Base-by-base conservation (phyloP, 805 yeast genomes). In the Kodamaea leandrae region DNA sequence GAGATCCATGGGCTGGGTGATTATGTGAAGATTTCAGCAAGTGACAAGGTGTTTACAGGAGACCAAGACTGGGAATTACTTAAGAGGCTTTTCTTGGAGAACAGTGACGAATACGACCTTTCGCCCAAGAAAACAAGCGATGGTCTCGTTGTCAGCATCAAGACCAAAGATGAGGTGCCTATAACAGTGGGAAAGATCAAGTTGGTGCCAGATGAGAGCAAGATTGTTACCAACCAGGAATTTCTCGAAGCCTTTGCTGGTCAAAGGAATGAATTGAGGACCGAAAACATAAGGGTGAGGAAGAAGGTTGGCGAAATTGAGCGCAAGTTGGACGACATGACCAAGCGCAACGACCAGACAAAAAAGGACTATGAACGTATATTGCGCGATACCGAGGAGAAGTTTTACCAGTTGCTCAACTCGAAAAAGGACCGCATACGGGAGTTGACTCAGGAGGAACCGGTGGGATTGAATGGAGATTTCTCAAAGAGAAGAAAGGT, bases 371-470 rank as follows among this genome's bases (percentile, higher is more conserved):
- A 52, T 34, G 42, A 47, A 14, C 28, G 28, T 27, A 52, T 60
- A 4, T 43, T 58, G 8, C 44, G 52, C 7, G 63, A 61, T 42
- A 33, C 61, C 12, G 58, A 61, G 39, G 43, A 39, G 39, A 58
- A 59, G 43, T 62, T 62, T 36, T 54, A 55, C 24, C 52, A 49
- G 32, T 44, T 61, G 9, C 50, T 64, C 17, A 56, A 59, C 44
- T 39, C 58, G 9, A 64, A 64, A 42, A 64, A 64, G 42, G 55
- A 52, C 29, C 55, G 45, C 42, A 64, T 63, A 13, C 49, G 61
- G 54, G 51, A 58, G 26, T 55, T 66, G 24, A 37, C 44, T n/a
- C 43, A 39, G 37, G 39, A 30, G 8, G 39, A 41, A 4, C 39
- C 43, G 12, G 39, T 44, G 16, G 49, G 41, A 9, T 42, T 40